Conservation (phyloP, 2,329 filamentous ascomycete species). For the Teratosphaeria gauchensis region DNA sequence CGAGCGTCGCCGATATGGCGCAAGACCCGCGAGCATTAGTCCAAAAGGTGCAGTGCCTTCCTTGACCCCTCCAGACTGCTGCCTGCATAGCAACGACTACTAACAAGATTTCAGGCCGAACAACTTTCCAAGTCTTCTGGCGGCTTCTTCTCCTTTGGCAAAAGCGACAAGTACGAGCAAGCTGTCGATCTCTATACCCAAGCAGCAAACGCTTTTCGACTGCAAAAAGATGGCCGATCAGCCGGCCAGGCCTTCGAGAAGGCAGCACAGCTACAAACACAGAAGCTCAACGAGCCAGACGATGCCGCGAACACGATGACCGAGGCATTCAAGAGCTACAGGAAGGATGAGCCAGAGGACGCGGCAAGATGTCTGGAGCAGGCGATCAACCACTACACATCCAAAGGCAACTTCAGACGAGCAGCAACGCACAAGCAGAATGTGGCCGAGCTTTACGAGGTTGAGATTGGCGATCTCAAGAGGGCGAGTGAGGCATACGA, state of each 20-base stretch:
- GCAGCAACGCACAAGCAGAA: conserved; percentile 88
- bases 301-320: conserved; percentile 81
- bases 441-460: conserved; percentile 76
- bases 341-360: conserved; percentile 72
- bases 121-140: conserved; percentile 66
- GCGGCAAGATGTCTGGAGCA: conserved; percentile 70
- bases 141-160: conserved; percentile 79
- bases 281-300: conserved; percentile 79
- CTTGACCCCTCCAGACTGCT: neutral
- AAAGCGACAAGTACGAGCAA: conserved; percentile 79
- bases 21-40: conserved; percentile 70
- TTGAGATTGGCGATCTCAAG: conserved; percentile 67
- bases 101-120: conserved; percentile 58
- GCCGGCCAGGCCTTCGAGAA: conserved; percentile 78
- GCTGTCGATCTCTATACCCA: conserved; percentile 80
- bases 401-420: conserved; percentile 81
- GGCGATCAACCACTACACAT: conserved; percentile 77
- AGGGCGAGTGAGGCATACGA: conserved; percentile 76
- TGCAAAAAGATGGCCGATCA: conserved; percentile 77
- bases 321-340: conserved; percentile 93
- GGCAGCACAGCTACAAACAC: conserved; percentile 69
- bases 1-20: conserved; percentile 45
- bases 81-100: neutral
- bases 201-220: conserved; percentile 83
- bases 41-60: conserved; percentile 53